Conservation (phyloP, 2,329 filamentous ascomycete species). For the Phialemoniopsis sp. region DNA sequence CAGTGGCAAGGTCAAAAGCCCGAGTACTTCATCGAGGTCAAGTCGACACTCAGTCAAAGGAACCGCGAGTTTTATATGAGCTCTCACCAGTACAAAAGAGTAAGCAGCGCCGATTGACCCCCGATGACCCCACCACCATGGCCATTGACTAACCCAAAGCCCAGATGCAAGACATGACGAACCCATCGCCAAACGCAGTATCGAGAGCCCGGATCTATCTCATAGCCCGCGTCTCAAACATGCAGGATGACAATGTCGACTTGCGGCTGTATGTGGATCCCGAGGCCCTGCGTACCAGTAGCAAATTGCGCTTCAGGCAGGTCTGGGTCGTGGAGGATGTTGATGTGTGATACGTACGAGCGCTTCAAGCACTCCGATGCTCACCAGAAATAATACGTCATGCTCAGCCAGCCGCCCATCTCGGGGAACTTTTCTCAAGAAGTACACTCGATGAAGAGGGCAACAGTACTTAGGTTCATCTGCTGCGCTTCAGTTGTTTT, state of each 20-base stretch:
- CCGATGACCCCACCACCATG: too few species aligned
- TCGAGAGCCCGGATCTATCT: slow-evolving; percentile 23
- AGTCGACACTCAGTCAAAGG: slow-evolving; percentile 34
- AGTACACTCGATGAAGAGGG: too few species aligned
- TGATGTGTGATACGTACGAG: too few species aligned
- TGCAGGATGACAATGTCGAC: slow-evolving; percentile 21
- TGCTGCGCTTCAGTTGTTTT: too few species aligned
- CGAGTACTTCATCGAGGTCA: slow-evolving; percentile 46
- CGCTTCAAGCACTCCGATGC: too few species aligned
- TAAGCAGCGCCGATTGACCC: slow-evolving; percentile 19
- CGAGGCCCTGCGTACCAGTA: slow-evolving; percentile 14
- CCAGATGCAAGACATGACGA: slow-evolving; percentile 4
- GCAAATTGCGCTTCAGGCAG: too few species aligned
- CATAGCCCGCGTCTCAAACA: slow-evolving; percentile 33
- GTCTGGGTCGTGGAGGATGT: too few species aligned
- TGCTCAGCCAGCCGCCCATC: too few species aligned
- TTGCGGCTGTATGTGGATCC: slow-evolving; percentile 34
- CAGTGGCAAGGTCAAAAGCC: slow-evolving; percentile 21
- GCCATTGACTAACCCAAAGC: too few species aligned
- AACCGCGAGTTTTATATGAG: slow-evolving; percentile 42
- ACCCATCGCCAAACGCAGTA: slow-evolving; percentile 1
- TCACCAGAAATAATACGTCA: too few species aligned
- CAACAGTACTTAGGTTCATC: too few species aligned
- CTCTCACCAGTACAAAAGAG: slow-evolving; percentile 34
- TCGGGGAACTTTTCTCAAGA: too few species aligned